Percentiles rank a stretch among this genome's conserved stretches.
Evolutionary conservation across 2,329 filamentous ascomycete species (phyloP).

Genomic region (Fusarium pininemorale): DNA sequence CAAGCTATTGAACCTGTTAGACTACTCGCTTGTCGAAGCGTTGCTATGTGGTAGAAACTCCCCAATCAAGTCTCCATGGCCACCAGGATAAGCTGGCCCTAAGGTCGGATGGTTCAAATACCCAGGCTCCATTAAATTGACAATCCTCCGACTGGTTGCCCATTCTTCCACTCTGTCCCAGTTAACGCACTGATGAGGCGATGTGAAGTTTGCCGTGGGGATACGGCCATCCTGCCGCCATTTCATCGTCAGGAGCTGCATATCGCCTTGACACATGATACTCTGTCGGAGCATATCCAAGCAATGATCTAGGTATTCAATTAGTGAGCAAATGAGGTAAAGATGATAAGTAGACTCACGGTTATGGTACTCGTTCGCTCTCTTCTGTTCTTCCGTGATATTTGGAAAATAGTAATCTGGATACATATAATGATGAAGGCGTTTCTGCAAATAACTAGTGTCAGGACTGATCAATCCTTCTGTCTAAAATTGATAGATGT

Average conservation of each 20-base stretch:
- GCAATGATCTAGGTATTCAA: neutral
- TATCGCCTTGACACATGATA: neutral
- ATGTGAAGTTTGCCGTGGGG: neutral
- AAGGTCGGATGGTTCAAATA: neutral
- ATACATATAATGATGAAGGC: neutral
- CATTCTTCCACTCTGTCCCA: neutral
- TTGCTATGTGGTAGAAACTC: neutral
- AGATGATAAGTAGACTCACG: neutral
- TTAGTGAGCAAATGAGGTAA: neutral
- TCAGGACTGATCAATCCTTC: neutral
- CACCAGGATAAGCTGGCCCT: neutral
- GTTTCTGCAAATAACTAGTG: neutral
- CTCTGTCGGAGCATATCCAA: neutral
- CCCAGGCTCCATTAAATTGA: neutral
- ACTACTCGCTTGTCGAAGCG: neutral
- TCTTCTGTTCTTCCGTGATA: neutral
- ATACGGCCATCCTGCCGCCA: neutral
- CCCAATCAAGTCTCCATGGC: neutral
- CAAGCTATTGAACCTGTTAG: neutral
- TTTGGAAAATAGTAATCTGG: neutral
- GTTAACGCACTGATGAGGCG: neutral
- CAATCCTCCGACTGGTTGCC: neutral
- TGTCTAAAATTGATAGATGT: too few relatives aligned
- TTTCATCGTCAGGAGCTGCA: neutral
- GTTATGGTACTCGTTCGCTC: neutral